Evolutionary conservation across 2,329 filamentous ascomycete species (phyloP).

Genomic region (Colletotrichum costaricense): DNA sequence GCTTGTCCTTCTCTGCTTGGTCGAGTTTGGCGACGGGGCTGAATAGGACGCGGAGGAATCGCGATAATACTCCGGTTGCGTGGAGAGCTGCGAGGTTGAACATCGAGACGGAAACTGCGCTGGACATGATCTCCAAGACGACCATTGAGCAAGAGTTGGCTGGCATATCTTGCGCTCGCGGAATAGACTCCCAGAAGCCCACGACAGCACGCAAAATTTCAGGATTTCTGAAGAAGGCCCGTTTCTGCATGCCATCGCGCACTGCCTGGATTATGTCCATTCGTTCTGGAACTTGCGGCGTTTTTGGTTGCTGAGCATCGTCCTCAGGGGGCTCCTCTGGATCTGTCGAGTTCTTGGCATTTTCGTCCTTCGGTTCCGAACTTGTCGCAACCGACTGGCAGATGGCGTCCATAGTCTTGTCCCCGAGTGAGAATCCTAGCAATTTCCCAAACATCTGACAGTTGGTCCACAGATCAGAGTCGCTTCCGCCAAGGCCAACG

Average conservation of each 20-base stretch:
- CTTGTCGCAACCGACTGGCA: slow-evolving; percentile 64
- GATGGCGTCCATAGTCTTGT: slow-evolving; percentile 77
- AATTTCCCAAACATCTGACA: slow-evolving; percentile 85
- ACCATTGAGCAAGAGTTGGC: slow-evolving; percentile 69
- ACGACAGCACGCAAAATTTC: slow-evolving; percentile 73
- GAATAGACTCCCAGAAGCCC: slow-evolving; percentile 73
- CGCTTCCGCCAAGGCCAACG: slow-evolving; percentile 72
- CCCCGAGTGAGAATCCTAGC: slow-evolving; percentile 82
- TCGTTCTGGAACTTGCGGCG: background rate
- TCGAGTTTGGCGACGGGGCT: slow-evolving; percentile 61
- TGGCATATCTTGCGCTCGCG: slow-evolving; percentile 55
- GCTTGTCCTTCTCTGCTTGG: slow-evolving; percentile 65
- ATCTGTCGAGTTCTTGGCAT: slow-evolving; percentile 38
- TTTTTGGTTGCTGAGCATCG: background rate
- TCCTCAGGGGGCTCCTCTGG: slow-evolving; percentile 40
- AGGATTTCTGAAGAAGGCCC: slow-evolving; percentile 66
- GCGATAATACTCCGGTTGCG: slow-evolving; percentile 75
- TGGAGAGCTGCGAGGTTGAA: slow-evolving; percentile 80
- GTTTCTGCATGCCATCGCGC: slow-evolving; percentile 60
- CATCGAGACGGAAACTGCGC: slow-evolving; percentile 69
- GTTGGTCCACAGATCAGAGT: slow-evolving; percentile 75
- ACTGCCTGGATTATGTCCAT: slow-evolving; percentile 52
- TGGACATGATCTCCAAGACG: slow-evolving; percentile 72
- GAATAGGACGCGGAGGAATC: slow-evolving; percentile 73
- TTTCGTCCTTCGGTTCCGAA: slow-evolving; percentile 22